A percentile compares a stretch with the other conserved stretches of the same genome.
These are phyloP conservation scores for Diaporthe citrichinensis DNA, from an alignment of 2,329 filamentous ascomycete species.

Conservation along the genomic window DNA sequence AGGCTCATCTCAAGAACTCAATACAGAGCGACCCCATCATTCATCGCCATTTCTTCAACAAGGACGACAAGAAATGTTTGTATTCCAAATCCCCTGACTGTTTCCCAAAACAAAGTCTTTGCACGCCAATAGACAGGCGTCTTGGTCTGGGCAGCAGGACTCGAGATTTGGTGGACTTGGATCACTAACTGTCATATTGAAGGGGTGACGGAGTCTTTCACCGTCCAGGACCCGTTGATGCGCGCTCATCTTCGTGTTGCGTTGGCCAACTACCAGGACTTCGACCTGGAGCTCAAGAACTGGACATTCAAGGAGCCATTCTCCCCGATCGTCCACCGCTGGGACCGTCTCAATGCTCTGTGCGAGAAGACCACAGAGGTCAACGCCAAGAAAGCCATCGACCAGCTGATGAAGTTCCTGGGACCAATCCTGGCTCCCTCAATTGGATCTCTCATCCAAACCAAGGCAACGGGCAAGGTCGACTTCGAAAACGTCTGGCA, in stretches of 20 bases:
- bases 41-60: constrained; percentile 47
- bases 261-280: constrained; percentile 52
- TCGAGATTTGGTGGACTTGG: not conserved
- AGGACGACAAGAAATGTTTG: constrained; percentile 46
- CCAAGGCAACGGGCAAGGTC: constrained; percentile 50
- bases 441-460: constrained; percentile 47
- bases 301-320: constrained; percentile 53
- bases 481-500: constrained; percentile 52
- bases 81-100: not conserved
- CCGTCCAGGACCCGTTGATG: constrained; percentile 51
- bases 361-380: constrained; percentile 27
- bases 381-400: constrained; percentile 32
- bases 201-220: constrained; percentile 51
- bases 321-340: constrained; percentile 54
- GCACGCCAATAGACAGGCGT: not conserved
- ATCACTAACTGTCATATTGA: not conserved
- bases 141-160: not conserved
- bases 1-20: constrained; percentile 44
- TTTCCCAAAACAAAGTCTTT: not conserved
- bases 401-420: constrained; percentile 50
- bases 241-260: constrained; percentile 47
- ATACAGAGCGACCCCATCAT: constrained; percentile 49
- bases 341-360: constrained; percentile 47
- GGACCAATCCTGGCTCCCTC: constrained; percentile 49
- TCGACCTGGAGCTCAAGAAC: constrained; percentile 50